These are phyloP conservation scores for Blepharisma stoltei DNA, from an alignment of 73 alveolate species.

Conservation along the genomic window DNA sequence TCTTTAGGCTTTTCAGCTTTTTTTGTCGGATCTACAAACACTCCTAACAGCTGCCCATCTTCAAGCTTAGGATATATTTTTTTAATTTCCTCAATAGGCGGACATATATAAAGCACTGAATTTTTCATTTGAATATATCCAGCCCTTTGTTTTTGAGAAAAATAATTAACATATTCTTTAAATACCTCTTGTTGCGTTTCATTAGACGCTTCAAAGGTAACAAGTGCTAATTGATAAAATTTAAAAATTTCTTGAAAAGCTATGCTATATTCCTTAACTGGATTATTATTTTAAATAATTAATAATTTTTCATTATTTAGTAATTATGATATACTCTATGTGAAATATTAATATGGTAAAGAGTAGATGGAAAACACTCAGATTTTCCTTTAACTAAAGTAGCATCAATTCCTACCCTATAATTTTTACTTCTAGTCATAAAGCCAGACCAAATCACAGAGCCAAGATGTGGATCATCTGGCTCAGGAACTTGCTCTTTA, in stretches of 20 bases:
- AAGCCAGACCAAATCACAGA: constrained; percentile 50
- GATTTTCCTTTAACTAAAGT: constrained; percentile 24
- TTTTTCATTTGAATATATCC: constrained; percentile 25
- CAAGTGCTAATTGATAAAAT: constrained; percentile 12
- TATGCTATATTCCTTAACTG: no score
- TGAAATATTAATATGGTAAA: constrained; percentile 30
- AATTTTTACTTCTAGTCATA: constrained; percentile 45
- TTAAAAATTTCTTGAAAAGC: neutral
- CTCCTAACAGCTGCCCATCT: constrained; percentile 3
- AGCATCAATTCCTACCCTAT: constrained; percentile 48
- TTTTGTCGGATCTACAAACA: constrained; percentile 13
- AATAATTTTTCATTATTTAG: no score
- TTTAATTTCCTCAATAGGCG: neutral
- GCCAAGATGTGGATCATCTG: constrained; percentile 18
- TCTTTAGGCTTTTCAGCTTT: constrained; percentile 2
- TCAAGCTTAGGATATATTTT: constrained; percentile 2
- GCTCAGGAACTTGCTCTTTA: neutral
- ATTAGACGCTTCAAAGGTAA: constrained; percentile 26
- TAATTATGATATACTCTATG: no score
- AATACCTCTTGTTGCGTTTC: constrained; percentile 29
- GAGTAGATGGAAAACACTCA: constrained; percentile 23
- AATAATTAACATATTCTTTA: constrained; percentile 28
- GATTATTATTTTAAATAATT: no score
- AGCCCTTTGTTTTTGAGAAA: constrained; percentile 29
- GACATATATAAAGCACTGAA: constrained; percentile 20